Evolutionary conservation across 371 early-diverging fungal species (phyloP), one percentile per base, ranked within the genome.

Genomic region (Smittium culicis): DNA sequence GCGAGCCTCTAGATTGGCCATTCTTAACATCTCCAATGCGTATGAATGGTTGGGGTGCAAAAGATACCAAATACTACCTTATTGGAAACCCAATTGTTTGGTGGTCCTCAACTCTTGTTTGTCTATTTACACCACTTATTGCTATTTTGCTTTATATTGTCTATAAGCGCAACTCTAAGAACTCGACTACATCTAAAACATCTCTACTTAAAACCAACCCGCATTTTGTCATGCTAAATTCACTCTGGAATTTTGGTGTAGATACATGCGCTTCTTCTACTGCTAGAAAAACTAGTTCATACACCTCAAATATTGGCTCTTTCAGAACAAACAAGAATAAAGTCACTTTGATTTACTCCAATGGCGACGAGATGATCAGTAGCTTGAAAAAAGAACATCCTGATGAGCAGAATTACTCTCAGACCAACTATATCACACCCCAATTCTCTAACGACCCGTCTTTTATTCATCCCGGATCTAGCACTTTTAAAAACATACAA

Each of bases 21-120:
- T 77, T 98, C 33, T 74, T 93, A 66, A 74, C 81, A 25, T 86
- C 90, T 24, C 98, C 98, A 20, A 81, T 99, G 64, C 88, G 99
- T 61, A 96, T 99, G 96, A 90, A 91, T 70, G 85, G 90, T 30
- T 32, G 65, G 35, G 27, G 27, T 57, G 91, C 84, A 33, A 94
- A 95, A 74, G 78, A 82, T n/a, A 73, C 89, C 73, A 99, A 99
- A 81, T 99, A 84, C 74, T 95, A 93, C 71, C 79, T 98, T 77
- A 77, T 99, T 27, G 99, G 99, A 25, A 95, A 98, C 76, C 98
- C 99, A 8, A 69, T 94, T 20, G 83, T 93, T 14, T 99, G 99
- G 98, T 98, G 96, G 92, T 77, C 85, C 0, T 81, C 89, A 1
- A 80, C 89, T 24, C 61, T 76, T 32, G 81, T 84, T 2, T 71